Conservation (phyloP, 2,329 filamentous ascomycete genomes). For the Exophiala dermatitidis region DNA sequence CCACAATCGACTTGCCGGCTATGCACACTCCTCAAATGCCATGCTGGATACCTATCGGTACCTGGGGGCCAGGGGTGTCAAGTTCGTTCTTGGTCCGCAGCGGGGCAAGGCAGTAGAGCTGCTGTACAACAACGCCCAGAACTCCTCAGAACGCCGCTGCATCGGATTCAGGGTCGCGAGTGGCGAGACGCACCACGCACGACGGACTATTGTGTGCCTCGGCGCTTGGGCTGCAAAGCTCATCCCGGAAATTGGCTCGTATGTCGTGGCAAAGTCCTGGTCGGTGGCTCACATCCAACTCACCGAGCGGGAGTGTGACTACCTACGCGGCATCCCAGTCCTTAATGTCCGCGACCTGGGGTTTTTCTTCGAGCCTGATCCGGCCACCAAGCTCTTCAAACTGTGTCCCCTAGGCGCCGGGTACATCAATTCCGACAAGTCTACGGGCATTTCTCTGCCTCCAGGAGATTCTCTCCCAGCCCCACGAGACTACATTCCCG, state of each 20-base stretch:
- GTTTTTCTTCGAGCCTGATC: constrained; percentile 61
- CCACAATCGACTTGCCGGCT: constrained; percentile 50
- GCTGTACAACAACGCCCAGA: constrained; percentile 38
- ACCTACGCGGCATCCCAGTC: constrained; percentile 52
- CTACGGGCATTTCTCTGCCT: constrained; percentile 37
- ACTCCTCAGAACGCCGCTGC: constrained; percentile 32
- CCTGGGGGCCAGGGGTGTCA: constrained; percentile 44
- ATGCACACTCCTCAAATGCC: constrained; percentile 48
- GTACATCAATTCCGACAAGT: constrained; percentile 46
- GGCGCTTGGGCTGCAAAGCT: constrained; percentile 47
- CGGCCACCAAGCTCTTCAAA: constrained; percentile 51
- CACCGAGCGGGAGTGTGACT: constrained; percentile 47
- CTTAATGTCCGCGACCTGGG: constrained; percentile 56
- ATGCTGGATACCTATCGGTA: constrained; percentile 46
- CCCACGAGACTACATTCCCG: constrained; percentile 44
- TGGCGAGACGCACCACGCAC: constrained; percentile 26
- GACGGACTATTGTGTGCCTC: constrained; percentile 44
- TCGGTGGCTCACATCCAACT: constrained; percentile 54
- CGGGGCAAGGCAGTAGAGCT: constrained; percentile 35
- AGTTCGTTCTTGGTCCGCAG: constrained; percentile 40
- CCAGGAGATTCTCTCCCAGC: constrained; percentile 33
- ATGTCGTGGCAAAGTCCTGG: constrained; percentile 52
- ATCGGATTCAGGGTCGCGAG: constrained; percentile 36
- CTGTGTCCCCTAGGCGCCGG: constrained; percentile 54
- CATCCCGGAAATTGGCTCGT: constrained; percentile 44